Base-by-base conservation (phyloP, 148 eudicot species). In the Vaccinium macrocarpon region DNA sequence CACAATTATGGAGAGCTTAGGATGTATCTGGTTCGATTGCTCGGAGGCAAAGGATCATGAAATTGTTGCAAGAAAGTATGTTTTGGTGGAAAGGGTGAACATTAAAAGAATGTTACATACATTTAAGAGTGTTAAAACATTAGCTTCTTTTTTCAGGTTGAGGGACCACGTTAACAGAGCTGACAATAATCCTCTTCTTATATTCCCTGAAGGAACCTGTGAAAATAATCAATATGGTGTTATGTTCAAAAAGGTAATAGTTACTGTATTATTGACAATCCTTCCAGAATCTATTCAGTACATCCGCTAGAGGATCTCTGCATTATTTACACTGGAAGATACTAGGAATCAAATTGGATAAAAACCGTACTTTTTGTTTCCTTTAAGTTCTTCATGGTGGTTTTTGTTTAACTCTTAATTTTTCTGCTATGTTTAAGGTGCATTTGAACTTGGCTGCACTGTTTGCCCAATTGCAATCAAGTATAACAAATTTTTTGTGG, bases 201-300 rank as follows among this genome's bases (percentile, higher is more conserved):
- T 97, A 87, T 97, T 97, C 82, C 99, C 99, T 6, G 99, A 97
- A 90, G 99, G 98, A 90, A 97, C 99, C 71, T 95, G 99, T 85
- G 99, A 95, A n/a, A 97, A 97, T 85, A 97, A 97, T 89, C 95
- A 95, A 78, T 97, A 93, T 82, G 91, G 91, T 66, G 99, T 97
- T 64, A 95, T 97, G 98, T 97, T 97, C 85, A 97, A 97, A 88
- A 97, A 97, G 98, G 99, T 93, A 82, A 71, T 32, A 71, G 16
- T 27, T 14, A 71, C 1, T 0, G 5, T 10, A 21, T 0, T 32
- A 32, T 32, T 32, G 35, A 32, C 35, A 32, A 32, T 32, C 35
- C 35, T 32, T 32, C 35, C 35, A 32, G 35, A 32, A 32, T 32
- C 35, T 32, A 32, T 32, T 32, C 35, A 32, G 35, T 32, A 32